Base-by-base conservation (phyloP, 2,329 filamentous ascomycete genomes). In the Xylaria sp. region DNA sequence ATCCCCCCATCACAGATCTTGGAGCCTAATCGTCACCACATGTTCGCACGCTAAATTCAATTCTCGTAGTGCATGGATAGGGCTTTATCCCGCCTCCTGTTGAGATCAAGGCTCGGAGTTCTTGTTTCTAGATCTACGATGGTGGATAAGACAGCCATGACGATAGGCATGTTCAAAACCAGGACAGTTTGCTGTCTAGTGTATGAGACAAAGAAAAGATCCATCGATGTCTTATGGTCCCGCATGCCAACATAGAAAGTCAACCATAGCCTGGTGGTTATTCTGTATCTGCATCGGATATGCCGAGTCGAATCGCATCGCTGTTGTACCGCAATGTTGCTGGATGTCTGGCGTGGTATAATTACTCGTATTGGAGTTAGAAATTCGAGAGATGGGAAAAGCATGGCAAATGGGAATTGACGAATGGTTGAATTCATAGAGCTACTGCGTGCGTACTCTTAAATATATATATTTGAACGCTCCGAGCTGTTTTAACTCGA, bases 41-140 rank as follows among this genome's bases (percentile, higher is more conserved):
- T 23, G 38, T 42, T 35, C 55, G 9, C 52, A 54, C 47, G 35
- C n/a, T 14, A 58, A 54, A 53, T 56, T 50, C 38, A 54, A 54
- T 63, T 43, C 49, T 37, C 57, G 42, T 50, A 28, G 51, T 58
- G 43, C 50, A 45, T 60, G 38, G 38, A n/a, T n/a, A n/a, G n/a
- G 62, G 57, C 66, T 58, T 54, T 21, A 43, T 46, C 42, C 33
- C n/a, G 33, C 57, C 58, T 49, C 28, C 12, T 31, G 28, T 31
- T 31, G 28, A 21, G 50, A 31, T 50, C 33, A 38, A 51, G 54
- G 53, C 25, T 47, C 40, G 31, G 45, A 58, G 28, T 46, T 43
- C 31, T 54, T 42, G 45, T 60, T 64, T 40, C 45, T 52, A 40
- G 50, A 57, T 69, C 45, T 50, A 58, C 61, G 57, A 68, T 61